Conservation (phyloP, 352 stramenopile genomes). For the Phytophthora kernoviae region DNA sequence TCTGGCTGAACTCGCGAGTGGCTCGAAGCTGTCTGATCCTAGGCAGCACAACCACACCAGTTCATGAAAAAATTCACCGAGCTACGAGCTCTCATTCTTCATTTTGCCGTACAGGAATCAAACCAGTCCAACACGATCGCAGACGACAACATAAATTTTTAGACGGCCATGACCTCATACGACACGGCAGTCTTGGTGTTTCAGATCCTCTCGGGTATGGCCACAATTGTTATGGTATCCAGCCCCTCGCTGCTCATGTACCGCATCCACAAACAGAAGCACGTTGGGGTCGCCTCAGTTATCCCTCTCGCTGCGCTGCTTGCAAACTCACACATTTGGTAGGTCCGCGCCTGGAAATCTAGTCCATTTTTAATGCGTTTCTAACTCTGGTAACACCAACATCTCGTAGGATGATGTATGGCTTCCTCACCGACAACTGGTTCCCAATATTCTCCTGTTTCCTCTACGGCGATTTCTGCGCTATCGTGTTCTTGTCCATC, state of each 20-base stretch:
- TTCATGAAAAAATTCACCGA: not conserved
- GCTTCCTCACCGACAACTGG: constrained; percentile 46
- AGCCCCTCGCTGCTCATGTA: constrained; percentile 44
- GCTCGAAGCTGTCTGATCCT: constrained; percentile 1
- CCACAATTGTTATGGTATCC: constrained; percentile 44
- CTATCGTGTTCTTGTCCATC: constrained; percentile 44
- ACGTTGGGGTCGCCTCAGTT: constrained; percentile 42
- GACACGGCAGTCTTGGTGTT: constrained; percentile 32
- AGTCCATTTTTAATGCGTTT: constrained; percentile 25
- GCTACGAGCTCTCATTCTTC: constrained; percentile 15
- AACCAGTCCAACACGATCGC: constrained; percentile 19
- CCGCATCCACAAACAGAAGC: constrained; percentile 44
- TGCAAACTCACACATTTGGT: constrained; percentile 46
- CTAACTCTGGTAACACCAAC: constrained; percentile 22
- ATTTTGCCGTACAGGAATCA: constrained; percentile 14
- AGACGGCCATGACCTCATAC: constrained; percentile 1
- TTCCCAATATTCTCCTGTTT: constrained; percentile 52
- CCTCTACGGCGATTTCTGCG: constrained; percentile 39
- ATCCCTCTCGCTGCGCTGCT: constrained; percentile 45
- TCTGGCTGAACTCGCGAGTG: constrained; percentile 9
- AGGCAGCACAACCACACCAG: not conserved
- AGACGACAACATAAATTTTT: constrained; percentile 17
- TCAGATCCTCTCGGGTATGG: constrained; percentile 32
- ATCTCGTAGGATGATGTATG: constrained; percentile 54
- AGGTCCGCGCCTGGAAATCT: constrained; percentile 25